Conservation (phyloP, 257 asterid genomes). For the Ballota nigra region DNA sequence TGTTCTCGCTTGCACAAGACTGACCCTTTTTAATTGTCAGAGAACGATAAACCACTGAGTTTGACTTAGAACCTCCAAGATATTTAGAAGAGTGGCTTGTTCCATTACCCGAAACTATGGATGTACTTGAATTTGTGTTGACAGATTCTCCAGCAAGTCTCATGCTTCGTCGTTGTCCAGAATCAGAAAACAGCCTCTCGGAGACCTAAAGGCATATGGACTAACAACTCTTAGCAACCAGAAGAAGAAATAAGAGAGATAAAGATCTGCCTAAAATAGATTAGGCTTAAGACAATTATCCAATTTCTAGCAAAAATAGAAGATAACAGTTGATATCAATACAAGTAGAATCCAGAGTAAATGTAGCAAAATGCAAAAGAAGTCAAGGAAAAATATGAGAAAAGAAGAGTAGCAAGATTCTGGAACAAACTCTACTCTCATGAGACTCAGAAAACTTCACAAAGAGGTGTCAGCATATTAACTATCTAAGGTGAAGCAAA, state of each 20-base stretch:
- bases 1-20: conserved; percentile 54
- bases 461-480: not conserved
- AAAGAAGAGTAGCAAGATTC: conserved; percentile 10
- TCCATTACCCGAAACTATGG: conserved; percentile 67
- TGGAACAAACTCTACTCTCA: not conserved
- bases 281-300: not conserved
- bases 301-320: conserved; percentile 18
- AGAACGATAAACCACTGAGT: conserved; percentile 59
- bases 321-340: not conserved
- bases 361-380: not conserved
- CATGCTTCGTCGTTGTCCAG: conserved; percentile 88
- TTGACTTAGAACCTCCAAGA: conserved; percentile 60
- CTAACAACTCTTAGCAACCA: conserved; percentile 28
- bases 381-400: not conserved
- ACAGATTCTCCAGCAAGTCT: conserved; percentile 86
- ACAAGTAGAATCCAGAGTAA: conserved; percentile 13
- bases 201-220: conserved; percentile 62
- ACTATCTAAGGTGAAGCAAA: not conserved
- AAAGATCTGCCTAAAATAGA: not conserved
- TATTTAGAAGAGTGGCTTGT: conserved; percentile 60
- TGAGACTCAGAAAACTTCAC: not conserved
- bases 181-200: conserved; percentile 92
- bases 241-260: not conserved
- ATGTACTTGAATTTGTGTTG: conserved; percentile 45
- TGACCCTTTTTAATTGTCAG: conserved; percentile 71